These are phyloP conservation scores for Solanum sparsipilum DNA, from an alignment of 257 asterid genomes.

Conservation along the genomic window DNA sequence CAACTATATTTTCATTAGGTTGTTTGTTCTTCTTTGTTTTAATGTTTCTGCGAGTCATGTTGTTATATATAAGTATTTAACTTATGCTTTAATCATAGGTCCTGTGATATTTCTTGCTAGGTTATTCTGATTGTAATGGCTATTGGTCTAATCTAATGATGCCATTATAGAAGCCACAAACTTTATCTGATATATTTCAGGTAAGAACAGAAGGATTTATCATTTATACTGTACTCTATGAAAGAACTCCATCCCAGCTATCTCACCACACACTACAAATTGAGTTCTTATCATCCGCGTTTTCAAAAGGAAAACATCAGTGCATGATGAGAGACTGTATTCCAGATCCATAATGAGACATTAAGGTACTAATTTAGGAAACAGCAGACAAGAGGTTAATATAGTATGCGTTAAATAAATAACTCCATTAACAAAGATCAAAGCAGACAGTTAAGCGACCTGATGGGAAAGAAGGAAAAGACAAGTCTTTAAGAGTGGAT, in stretches of 20 bases:
- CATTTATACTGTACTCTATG: not conserved
- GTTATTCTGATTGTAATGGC: not conserved
- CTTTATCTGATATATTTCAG: not conserved
- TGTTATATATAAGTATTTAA: not conserved
- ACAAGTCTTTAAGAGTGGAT: not conserved
- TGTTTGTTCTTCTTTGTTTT: not conserved
- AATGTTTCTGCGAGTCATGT: not conserved
- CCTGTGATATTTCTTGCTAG: not conserved
- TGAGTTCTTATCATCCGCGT: not conserved
- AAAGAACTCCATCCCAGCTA: not conserved
- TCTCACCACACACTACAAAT: not conserved
- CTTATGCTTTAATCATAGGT: not conserved
- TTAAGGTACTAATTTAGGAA: not conserved
- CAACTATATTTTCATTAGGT: conserved; percentile 1
- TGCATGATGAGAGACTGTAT: not conserved
- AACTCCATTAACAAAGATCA: not conserved
- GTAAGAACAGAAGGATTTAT: not conserved
- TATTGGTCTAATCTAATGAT: not conserved
- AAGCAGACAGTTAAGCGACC: not conserved
- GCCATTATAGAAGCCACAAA: not conserved
- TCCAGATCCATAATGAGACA: not conserved
- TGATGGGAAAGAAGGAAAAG: not conserved
- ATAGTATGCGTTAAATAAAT: not conserved
- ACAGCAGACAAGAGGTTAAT: not conserved
- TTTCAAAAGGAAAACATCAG: not conserved